Evolutionary conservation across 148 eudicot genomes (phyloP).

Genomic region (Vaccinium vitisidaea): DNA sequence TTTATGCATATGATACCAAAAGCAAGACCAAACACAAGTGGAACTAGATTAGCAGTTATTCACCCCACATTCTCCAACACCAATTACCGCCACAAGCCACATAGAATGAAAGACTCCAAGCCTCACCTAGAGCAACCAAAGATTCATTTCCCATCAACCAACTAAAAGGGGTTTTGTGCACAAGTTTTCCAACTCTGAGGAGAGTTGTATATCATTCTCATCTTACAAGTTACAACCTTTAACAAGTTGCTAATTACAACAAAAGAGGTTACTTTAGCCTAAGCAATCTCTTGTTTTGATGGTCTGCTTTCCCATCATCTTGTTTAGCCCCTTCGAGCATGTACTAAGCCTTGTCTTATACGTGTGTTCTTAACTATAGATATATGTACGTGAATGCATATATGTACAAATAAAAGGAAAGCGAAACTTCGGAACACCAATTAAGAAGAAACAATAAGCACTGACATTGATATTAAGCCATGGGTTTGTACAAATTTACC

Average conservation of each 20-base stretch:
- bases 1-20: not conserved
- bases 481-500: conserved; percentile 21
- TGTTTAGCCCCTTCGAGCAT: not conserved
- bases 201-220: not conserved
- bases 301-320: not conserved
- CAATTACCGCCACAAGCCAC: not conserved
- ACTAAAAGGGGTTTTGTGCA: not conserved
- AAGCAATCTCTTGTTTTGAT: not conserved
- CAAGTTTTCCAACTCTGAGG: not conserved
- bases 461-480: conserved; percentile 19
- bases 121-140: not conserved
- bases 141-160: not conserved
- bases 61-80: not conserved
- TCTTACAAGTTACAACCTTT: not conserved
- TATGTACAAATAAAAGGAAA: not conserved
- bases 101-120: not conserved
- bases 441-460: not conserved
- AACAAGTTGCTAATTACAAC: not conserved
- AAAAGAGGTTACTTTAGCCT: not conserved
- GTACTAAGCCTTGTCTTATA: not conserved
- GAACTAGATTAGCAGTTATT: not conserved
- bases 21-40: not conserved
- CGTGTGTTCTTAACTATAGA: not conserved
- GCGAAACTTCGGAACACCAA: not conserved
- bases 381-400: not conserved